Evolutionary conservation across 2,329 filamentous ascomycete genomes (phyloP).

Genomic region (Penicillium sp.): DNA sequence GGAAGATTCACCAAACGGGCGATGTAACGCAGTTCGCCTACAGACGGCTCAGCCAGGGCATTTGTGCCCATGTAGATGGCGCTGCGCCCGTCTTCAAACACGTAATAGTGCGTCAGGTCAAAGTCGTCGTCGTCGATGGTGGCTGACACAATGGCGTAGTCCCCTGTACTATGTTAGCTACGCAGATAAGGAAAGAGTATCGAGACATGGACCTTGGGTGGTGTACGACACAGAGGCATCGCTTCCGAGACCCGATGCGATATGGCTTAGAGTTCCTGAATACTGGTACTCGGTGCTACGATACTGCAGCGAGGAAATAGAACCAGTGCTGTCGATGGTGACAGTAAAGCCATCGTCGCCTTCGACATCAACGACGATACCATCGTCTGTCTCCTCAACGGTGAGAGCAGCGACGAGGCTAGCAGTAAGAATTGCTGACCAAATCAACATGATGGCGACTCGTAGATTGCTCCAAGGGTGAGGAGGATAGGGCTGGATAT

Average conservation of each 20-base stretch:
- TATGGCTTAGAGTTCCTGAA: constrained; percentile 1
- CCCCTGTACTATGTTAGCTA: neutral
- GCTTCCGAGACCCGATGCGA: neutral
- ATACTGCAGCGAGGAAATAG: neutral
- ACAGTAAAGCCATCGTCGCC: constrained; percentile 10
- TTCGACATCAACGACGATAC: constrained; percentile 7
- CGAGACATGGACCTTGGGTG: neutral
- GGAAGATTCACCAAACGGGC: constrained; percentile 7
- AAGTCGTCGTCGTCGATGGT: neutral
- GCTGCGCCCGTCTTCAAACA: constrained; percentile 8
- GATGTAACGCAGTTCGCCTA: constrained; percentile 14
- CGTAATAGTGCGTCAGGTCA: constrained; percentile 9
- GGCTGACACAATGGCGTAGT: constrained; percentile 6
- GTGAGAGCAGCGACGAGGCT: neutral
- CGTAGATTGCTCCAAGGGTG: too few relatives aligned
- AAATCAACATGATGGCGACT: neutral
- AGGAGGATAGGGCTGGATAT: neutral
- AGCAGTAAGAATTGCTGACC: neutral
- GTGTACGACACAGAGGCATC: neutral
- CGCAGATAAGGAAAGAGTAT: neutral
- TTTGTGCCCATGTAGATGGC: constrained; percentile 15
- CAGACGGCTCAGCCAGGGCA: neutral
- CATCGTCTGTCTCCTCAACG: constrained; percentile 6
- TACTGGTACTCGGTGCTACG: constrained; percentile 2
- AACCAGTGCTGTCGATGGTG: constrained; percentile 1